Percentiles rank a stretch among this genome's conserved stretches.
phyloP scores from a whole-genome alignment of 345 rosid species.

The Brassica juncea region DNA sequence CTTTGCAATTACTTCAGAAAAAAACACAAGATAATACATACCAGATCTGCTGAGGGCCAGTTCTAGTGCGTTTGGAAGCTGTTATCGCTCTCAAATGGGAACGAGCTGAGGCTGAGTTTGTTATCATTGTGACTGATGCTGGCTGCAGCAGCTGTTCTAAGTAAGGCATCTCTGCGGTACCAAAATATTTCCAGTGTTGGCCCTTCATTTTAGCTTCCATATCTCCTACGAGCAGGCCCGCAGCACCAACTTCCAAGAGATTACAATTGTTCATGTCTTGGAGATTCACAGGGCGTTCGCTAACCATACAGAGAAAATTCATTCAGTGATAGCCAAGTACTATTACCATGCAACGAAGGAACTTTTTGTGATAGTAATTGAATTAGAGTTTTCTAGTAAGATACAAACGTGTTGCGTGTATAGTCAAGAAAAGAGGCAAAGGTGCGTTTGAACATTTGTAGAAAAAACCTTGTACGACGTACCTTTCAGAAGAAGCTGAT shows the following conservation, averaged over 20 bases:
- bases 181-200: conserved; percentile 89
- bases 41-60: conserved; percentile 89
- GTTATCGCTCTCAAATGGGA: conserved; percentile 89
- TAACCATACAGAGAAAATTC: conserved; percentile 26
- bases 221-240: conserved; percentile 90
- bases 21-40: conserved; percentile 29
- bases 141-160: conserved; percentile 95
- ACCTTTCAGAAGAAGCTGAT: conserved; percentile 70
- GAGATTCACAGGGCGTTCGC: conserved; percentile 57
- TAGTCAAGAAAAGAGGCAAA: conserved; percentile 9
- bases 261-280: conserved; percentile 72
- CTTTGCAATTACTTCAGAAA: conserved; percentile 17
- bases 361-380: not conserved
- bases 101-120: conserved; percentile 71
- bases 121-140: conserved; percentile 69
- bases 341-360: conserved; percentile 21
- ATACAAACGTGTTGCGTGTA: not conserved
- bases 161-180: conserved; percentile 90
- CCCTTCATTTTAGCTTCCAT: conserved; percentile 94
- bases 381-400: not conserved
- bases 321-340: conserved; percentile 17
- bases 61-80: conserved; percentile 80
- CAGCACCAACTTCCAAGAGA: conserved; percentile 94
- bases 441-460: conserved; percentile 16
- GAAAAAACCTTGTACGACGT: conserved; percentile 25